phyloP scores from a whole-genome alignment of 2,329 filamentous ascomycete species.

The Neodidymelliopsis sp. region DNA sequence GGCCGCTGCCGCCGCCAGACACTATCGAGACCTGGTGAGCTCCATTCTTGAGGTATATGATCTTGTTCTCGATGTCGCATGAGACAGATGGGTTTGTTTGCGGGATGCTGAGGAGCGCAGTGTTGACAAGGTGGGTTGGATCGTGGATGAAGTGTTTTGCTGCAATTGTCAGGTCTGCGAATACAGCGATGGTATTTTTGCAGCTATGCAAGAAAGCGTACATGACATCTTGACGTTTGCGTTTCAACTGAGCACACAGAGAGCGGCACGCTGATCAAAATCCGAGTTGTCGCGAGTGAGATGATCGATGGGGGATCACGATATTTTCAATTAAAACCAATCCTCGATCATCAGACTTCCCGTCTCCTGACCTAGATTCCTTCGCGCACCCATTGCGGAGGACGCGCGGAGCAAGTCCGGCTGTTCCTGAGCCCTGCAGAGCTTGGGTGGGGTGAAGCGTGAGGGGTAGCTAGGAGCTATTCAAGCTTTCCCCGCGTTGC shows the following conservation, averaged over 20 bases:
- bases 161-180: slow-evolving; percentile 23
- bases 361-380: background rate
- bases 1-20: slow-evolving; percentile 87
- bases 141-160: slow-evolving; percentile 90
- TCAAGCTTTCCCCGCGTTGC: slow-evolving; percentile 6
- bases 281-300: background rate
- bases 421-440: background rate
- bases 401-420: slow-evolving; percentile 3
- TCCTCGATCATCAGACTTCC: background rate
- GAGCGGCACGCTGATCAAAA: background rate
- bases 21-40: slow-evolving; percentile 76
- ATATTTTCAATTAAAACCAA: background rate
- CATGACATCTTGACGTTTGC: slow-evolving; percentile 8
- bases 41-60: slow-evolving; percentile 52
- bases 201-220: background rate
- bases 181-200: too few species aligned
- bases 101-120: slow-evolving; percentile 78
- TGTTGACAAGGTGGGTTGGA: slow-evolving; percentile 77
- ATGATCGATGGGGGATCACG: background rate
- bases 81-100: slow-evolving; percentile 84
- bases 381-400: background rate
- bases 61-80: slow-evolving; percentile 81
- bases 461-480: slow-evolving; percentile 11
- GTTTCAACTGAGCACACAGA: background rate
- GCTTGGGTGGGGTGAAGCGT: slow-evolving; percentile 5